A percentile compares a stretch with the other conserved stretches of the same genome.
Evolutionary conservation across 2,329 filamentous ascomycete genomes (phyloP).

Genomic region (Penicillium sclerotiorum): DNA sequence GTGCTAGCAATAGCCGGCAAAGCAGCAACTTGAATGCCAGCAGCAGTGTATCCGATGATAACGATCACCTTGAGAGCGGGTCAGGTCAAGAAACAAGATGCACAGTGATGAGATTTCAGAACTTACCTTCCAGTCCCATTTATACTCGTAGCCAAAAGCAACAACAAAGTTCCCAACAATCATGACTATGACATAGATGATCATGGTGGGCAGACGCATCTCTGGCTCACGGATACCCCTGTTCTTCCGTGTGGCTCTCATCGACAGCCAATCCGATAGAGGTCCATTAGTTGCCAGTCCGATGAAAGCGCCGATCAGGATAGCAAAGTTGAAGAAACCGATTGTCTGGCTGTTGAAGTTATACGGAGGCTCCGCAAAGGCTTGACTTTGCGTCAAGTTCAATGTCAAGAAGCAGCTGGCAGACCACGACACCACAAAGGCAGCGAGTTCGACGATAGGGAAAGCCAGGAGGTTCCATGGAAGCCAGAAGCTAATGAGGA

Average conservation of each 20-base stretch:
- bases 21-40: constrained; percentile 61
- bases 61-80: constrained; percentile 46
- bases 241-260: constrained; percentile 56
- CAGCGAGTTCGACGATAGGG: constrained; percentile 65
- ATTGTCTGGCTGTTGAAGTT: constrained; percentile 54
- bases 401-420: constrained; percentile 61
- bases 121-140: constrained; percentile 57
- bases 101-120: no score
- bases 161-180: constrained; percentile 62
- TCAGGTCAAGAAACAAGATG: constrained; percentile 1
- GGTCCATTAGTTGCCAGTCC: constrained; percentile 59
- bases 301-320: constrained; percentile 57
- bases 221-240: constrained; percentile 60
- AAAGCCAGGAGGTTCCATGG: constrained; percentile 65
- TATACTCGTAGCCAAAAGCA: constrained; percentile 55
- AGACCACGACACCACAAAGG: constrained; percentile 64
- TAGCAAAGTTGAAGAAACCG: constrained; percentile 61
- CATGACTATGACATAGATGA: constrained; percentile 61
- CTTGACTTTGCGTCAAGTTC: constrained; percentile 62
- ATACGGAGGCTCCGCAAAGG: constrained; percentile 59
- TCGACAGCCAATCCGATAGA: constrained; percentile 60
- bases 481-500: constrained; percentile 60
- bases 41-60: constrained; percentile 60
- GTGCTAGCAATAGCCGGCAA: constrained; percentile 60
- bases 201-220: constrained; percentile 60